phyloP scores from a whole-genome alignment of 2,329 filamentous ascomycete genomes.

The Phaeosphaeriaceae sp. region DNA sequence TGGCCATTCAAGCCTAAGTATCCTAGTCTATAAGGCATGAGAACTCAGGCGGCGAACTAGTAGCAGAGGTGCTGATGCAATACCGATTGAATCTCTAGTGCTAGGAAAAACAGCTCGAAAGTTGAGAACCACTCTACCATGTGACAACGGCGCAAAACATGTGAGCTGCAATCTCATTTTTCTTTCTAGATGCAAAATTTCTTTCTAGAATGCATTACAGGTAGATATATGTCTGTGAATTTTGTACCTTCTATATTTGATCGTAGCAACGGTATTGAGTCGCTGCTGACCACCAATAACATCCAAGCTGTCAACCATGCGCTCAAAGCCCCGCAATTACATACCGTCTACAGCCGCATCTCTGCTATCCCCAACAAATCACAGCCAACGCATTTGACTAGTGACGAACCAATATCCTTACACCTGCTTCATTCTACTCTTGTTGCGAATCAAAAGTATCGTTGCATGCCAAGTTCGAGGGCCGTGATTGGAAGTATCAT shows the following conservation, averaged over 20 bases:
- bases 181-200: too few relatives aligned
- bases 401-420: background rate
- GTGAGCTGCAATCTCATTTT: too few relatives aligned
- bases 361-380: background rate
- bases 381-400: background rate
- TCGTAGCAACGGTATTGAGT: background rate
- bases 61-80: too few relatives aligned
- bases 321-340: background rate
- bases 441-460: too few relatives aligned
- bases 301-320: background rate
- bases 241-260: background rate
- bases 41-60: too few relatives aligned
- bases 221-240: background rate
- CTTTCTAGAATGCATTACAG: background rate
- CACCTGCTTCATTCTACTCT: background rate
- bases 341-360: background rate
- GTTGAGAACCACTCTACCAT: too few relatives aligned
- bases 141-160: too few relatives aligned
- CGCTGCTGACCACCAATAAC: background rate
- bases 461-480: background rate
- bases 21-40: too few relatives aligned
- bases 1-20: too few relatives aligned
- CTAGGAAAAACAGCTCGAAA: too few relatives aligned
- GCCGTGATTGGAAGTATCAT: slow-evolving; percentile 2
- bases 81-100: too few relatives aligned